Percentiles rank a stretch among this genome's conserved stretches.
phyloP scores from a whole-genome alignment of 2,329 filamentous ascomycete species.

The Beauveria brongniartii region DNA sequence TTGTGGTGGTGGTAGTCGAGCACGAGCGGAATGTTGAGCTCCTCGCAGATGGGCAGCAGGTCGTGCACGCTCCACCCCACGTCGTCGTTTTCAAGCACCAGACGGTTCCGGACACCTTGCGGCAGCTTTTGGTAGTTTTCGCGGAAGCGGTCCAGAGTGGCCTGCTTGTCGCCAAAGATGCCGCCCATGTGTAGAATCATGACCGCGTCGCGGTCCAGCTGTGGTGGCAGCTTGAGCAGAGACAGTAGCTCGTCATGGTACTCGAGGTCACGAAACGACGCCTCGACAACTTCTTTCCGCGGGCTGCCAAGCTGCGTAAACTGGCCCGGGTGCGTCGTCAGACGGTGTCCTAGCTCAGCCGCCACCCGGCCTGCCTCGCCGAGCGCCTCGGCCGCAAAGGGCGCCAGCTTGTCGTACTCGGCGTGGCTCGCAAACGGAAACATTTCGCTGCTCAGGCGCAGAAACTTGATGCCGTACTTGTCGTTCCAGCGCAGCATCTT shows the following conservation, averaged over 20 bases:
- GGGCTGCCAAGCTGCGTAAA: conserved; percentile 90
- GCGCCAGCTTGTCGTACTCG: conserved; percentile 72
- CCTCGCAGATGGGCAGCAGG: conserved; percentile 79
- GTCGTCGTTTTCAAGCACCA: conserved; percentile 93
- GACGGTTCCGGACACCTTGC: conserved; percentile 62
- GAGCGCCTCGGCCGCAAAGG: conserved; percentile 69
- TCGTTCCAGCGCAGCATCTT: conserved; percentile 93
- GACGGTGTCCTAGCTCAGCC: conserved; percentile 69
- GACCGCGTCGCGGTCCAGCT: conserved; percentile 76
- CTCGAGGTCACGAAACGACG: conserved; percentile 70
- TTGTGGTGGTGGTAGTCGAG: conserved; percentile 96
- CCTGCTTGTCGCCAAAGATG: conserved; percentile 76
- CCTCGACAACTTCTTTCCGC: conserved; percentile 64
- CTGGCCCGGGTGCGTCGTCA: conserved; percentile 87
- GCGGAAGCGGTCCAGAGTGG: conserved; percentile 70
- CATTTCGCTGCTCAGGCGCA: conserved; percentile 91
- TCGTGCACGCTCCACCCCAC: conserved; percentile 91
- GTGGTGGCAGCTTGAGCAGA: conserved; percentile 66
- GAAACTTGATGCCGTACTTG: conserved; percentile 82
- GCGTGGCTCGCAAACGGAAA: conserved; percentile 91
- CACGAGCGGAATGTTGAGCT: conserved; percentile 87
- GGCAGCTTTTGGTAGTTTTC: conserved; percentile 62
- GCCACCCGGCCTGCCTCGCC: conserved; percentile 70
- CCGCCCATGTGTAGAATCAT: conserved; percentile 96
- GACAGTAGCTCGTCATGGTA: conserved; percentile 83